Conservation (phyloP, 2,329 filamentous ascomycete species). For the Colletotrichum higginsianum region DNA sequence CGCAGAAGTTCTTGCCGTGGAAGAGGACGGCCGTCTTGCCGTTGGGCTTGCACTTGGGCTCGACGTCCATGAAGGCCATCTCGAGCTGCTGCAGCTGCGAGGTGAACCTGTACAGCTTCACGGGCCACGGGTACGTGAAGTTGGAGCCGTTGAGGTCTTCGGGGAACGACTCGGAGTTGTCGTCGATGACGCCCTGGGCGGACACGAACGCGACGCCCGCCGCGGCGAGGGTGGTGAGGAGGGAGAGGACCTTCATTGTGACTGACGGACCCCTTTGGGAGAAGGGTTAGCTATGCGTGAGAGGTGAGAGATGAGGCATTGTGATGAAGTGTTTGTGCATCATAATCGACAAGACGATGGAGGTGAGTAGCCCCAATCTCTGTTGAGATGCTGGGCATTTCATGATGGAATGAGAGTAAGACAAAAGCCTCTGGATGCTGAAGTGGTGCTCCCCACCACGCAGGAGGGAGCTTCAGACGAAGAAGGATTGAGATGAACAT, state of each 20-base stretch:
- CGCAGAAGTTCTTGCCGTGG: constrained; percentile 72
- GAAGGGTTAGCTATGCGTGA: background rate
- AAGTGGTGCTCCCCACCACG: background rate
- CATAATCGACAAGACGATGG: background rate
- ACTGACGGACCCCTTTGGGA: constrained; percentile 9
- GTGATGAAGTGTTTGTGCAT: background rate
- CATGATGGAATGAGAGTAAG: background rate
- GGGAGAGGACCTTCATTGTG: constrained; percentile 44
- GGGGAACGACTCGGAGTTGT: constrained; percentile 55
- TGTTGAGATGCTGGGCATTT: background rate
- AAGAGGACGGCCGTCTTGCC: constrained; percentile 63
- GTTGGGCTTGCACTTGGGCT: constrained; percentile 52
- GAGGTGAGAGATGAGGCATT: background rate
- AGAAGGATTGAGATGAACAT: background rate
- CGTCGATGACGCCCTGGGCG: constrained; percentile 49
- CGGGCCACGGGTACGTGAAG: constrained; percentile 67
- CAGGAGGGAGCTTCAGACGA: background rate
- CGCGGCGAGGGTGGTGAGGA: constrained; percentile 38
- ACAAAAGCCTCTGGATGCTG: background rate
- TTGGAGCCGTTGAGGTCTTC: constrained; percentile 64
- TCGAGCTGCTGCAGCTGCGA: constrained; percentile 64
- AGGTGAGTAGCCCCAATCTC: background rate
- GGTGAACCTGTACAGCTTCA: constrained; percentile 63
- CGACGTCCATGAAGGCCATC: constrained; percentile 71
- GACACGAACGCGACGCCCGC: constrained; percentile 43